phyloP scores from a whole-genome alignment of 352 stramenopile genomes.

The Globisporangium middletonii region DNA sequence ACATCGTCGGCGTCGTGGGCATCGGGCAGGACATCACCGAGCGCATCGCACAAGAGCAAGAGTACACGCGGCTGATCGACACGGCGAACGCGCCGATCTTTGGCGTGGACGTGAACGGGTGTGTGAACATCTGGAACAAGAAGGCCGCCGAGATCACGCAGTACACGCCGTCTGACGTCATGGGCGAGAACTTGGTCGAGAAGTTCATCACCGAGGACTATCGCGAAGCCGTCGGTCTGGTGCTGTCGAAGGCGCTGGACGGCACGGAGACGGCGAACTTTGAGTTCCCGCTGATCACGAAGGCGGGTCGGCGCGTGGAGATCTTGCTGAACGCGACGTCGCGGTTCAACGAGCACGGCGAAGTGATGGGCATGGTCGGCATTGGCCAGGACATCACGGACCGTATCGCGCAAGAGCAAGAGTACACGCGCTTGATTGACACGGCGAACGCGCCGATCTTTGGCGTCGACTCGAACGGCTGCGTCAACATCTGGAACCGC shows the following conservation, averaged over 20 bases:
- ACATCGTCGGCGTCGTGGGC: conserved; percentile 73
- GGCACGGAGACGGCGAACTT: conserved; percentile 53
- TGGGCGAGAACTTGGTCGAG: background rate
- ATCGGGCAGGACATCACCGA: conserved; percentile 72
- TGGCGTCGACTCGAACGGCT: conserved; percentile 29
- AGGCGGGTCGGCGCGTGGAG: conserved; percentile 34
- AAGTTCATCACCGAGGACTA: too few species aligned
- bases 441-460: conserved; percentile 84
- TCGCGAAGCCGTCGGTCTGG: background rate
- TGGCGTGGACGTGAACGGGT: conserved; percentile 61
- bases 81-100: conserved; percentile 66
- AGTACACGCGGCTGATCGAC: conserved; percentile 64
- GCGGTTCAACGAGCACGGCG: conserved; percentile 64
- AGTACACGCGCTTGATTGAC: conserved; percentile 71
- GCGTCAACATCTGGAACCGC: conserved; percentile 59
- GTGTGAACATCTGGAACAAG: conserved; percentile 69
- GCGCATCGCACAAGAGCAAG: conserved; percentile 48
- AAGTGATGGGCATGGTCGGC: conserved; percentile 14
- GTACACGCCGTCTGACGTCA: conserved; percentile 18
- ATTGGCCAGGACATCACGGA: conserved; percentile 25
- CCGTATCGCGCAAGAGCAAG: conserved; percentile 48
- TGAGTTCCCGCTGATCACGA: conserved; percentile 56
- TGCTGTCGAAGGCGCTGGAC: conserved; percentile 30
- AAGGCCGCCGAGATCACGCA: conserved; percentile 72
- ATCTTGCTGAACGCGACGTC: conserved; percentile 43